phyloP scores from a whole-genome alignment of 2,329 filamentous ascomycete genomes.

The Trichophyton verrucosum region DNA sequence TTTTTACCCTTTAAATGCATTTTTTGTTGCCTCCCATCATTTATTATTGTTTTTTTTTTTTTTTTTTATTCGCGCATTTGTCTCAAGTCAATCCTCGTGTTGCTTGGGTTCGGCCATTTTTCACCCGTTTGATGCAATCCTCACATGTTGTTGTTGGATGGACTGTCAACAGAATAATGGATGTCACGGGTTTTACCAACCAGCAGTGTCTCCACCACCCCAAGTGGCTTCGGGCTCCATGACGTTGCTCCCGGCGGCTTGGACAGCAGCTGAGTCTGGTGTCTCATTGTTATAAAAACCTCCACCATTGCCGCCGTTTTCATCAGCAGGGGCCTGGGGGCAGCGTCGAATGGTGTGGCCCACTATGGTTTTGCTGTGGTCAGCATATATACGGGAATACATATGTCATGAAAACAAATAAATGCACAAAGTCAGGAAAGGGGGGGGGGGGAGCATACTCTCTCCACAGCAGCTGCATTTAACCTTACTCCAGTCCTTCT shows the following conservation, averaged over 20 bases:
- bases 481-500: slow-evolving; percentile 33
- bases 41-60: not conserved
- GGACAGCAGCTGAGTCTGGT: not conserved
- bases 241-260: not conserved
- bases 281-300: slow-evolving; percentile 5
- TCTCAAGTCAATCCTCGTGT: not conserved
- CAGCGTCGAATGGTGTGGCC: slow-evolving; percentile 34
- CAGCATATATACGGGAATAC: slow-evolving; percentile 5
- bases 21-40: not conserved
- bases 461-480: slow-evolving; percentile 35
- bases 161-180: too few relatives aligned
- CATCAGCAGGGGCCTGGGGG: slow-evolving; percentile 14
- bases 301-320: slow-evolving; percentile 11
- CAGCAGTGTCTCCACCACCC: not conserved
- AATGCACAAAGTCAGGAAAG: too few relatives aligned
- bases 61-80: not conserved
- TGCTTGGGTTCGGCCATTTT: not conserved
- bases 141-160: not conserved
- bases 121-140: not conserved
- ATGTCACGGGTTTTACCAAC: not conserved
- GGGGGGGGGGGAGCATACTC: slow-evolving; percentile 21
- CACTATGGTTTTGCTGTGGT: slow-evolving; percentile 20
- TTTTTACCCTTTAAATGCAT: not conserved
- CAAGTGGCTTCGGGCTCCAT: not conserved
- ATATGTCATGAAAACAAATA: not conserved